Evolutionary conservation across 495 filamentous ascomycete species (phyloP).

Genomic region (Elasticomyces elasticus): DNA sequence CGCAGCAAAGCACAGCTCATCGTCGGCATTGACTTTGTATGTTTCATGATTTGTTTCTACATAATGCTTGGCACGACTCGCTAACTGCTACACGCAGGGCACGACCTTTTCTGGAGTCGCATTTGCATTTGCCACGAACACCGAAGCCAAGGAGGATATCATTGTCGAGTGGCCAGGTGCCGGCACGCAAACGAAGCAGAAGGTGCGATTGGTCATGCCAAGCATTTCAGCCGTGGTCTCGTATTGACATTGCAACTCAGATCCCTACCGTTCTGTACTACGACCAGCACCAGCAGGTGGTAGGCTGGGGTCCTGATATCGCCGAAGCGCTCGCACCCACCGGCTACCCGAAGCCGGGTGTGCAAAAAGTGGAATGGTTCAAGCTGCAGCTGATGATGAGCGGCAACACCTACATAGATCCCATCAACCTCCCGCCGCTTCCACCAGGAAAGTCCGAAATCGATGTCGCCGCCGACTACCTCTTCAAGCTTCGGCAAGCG

Average conservation of each 20-base stretch:
- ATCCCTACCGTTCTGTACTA: conserved; percentile 69
- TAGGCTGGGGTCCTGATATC: conserved; percentile 68
- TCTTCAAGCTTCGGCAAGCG: conserved; percentile 64
- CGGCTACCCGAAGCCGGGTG: conserved; percentile 63
- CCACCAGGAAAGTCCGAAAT: conserved; percentile 69
- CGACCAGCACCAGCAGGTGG: conserved; percentile 66
- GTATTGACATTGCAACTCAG: conserved; percentile 30
- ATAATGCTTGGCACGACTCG: not conserved
- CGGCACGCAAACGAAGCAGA: conserved; percentile 66
- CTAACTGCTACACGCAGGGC: conserved; percentile 38
- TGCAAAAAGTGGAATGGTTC: conserved; percentile 73
- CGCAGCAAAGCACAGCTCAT: conserved; percentile 72
- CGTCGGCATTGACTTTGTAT: conserved; percentile 72
- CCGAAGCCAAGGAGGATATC: conserved; percentile 68
- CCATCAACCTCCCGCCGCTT: conserved; percentile 65
- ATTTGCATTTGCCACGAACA: conserved; percentile 66
- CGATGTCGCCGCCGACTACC: conserved; percentile 66
- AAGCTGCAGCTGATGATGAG: conserved; percentile 70
- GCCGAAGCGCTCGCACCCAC: conserved; percentile 64
- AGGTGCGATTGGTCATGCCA: conserved; percentile 37
- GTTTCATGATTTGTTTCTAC: conserved; percentile 23
- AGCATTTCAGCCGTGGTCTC: not conserved
- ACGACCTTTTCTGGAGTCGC: conserved; percentile 69
- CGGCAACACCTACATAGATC: conserved; percentile 69
- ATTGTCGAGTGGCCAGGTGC: conserved; percentile 71